These are phyloP conservation scores for Boechera stricta DNA, from an alignment of 345 rosid genomes.

Conservation along the genomic window DNA sequence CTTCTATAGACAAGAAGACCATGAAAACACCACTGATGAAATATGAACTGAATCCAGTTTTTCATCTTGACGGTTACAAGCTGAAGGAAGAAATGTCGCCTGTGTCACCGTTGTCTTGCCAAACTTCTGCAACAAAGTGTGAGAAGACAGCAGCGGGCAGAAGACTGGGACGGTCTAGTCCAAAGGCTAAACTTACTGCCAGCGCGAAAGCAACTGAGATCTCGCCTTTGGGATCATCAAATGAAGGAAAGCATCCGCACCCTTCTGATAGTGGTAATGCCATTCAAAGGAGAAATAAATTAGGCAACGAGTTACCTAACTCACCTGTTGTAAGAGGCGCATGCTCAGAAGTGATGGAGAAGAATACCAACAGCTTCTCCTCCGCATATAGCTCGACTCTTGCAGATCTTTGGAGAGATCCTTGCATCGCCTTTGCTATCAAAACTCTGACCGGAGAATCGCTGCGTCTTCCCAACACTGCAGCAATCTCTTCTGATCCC, in stretches of 20 bases:
- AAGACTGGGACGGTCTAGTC: conserved; percentile 23
- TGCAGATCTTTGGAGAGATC: conserved; percentile 82
- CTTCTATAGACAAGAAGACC: conserved; percentile 23
- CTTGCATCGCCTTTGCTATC: conserved; percentile 98
- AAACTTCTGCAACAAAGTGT: conserved; percentile 32
- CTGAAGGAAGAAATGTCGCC: conserved; percentile 36
- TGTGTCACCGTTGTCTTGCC: conserved; percentile 32
- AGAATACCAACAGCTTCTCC: conserved; percentile 43
- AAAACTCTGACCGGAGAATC: conserved; percentile 50
- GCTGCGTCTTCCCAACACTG: conserved; percentile 48
- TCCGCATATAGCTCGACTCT: conserved; percentile 56
- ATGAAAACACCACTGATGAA: conserved; percentile 21
- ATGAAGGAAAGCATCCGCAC: conserved; percentile 40
- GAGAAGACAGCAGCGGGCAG: conserved; percentile 27
- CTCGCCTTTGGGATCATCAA: conserved; percentile 25
- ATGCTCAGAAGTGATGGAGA: conserved; percentile 34
- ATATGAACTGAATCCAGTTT: conserved; percentile 34
- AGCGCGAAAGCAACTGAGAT: conserved; percentile 12
- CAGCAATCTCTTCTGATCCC: conserved; percentile 47
- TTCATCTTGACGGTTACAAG: conserved; percentile 38
- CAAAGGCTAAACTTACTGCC: conserved; percentile 20
- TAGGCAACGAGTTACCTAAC: conserved; percentile 14
- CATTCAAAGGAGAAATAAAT: conserved; percentile 7
- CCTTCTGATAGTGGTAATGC: conserved; percentile 25
- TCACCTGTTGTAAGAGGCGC: conserved; percentile 20